Evolutionary conservation across 148 eudicot genomes (phyloP), one percentile per base, ranked within the genome.

Genomic region (Camellia granthamiana): DNA sequence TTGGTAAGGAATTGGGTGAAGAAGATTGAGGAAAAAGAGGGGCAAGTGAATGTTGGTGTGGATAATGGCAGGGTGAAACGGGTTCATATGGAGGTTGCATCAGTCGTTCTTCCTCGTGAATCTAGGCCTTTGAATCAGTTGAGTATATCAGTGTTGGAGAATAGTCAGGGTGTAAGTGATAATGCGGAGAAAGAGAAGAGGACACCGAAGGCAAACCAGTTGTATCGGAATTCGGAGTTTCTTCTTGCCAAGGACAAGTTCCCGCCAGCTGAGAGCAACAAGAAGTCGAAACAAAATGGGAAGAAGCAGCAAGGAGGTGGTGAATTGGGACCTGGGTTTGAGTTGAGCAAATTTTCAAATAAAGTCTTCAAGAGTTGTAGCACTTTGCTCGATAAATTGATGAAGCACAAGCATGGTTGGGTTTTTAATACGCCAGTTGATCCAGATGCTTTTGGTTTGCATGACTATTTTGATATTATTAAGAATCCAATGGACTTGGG

Each of bases 351-450:
- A 78, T 84, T 89, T 72, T 79, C 91, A 6, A 86, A 88, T 81
- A 88, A 90, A 83, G 84, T 85, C 7, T 81, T 90, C 49, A 92
- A 91, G 89, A 89, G 73, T 59, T 96, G 99, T 83, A 80, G 80
- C 65, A 54, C 85, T 19, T 85, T 96, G 81, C 89, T 96, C 47
- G 92, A 92, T 75, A 94, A 84, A 74, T 79, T 96, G 89, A 94
- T 96, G 91, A 94, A 90, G 87, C 95, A 92, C 86, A 96, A 96
- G 84, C 94, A 90, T 79, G 93, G 93, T 66, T 96, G 99, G 99
- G 94, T 94, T 43, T 96, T 96, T 60, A 88, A 89, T 75, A 86
- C 61, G n/a, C 99, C 98, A 1, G 99, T 96, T 78, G 94, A 94
- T 85, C 87, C 89, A 10, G 83, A 81, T 62, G 91, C 86, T 54